Base-by-base conservation (phyloP, 108 stramenopile genomes). In the Nitzschia inconspicua region DNA sequence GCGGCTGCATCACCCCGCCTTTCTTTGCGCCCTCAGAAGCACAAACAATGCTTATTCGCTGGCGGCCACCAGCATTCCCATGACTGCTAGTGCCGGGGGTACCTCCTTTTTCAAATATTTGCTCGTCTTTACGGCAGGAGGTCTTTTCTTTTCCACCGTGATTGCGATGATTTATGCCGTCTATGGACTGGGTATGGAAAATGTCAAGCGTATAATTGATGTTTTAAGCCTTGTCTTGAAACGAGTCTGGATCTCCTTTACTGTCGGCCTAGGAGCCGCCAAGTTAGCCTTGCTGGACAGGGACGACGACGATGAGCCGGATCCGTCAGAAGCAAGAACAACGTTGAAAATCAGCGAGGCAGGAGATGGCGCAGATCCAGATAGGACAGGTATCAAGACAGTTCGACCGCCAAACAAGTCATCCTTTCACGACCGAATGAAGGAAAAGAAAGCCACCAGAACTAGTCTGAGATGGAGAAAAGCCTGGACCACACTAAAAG, bases 101-200 rank as follows among this genome's bases (percentile, higher is more conserved):
- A 16, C 11, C n/a, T 19, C 9, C 10, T 63, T 63, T 35, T 72
- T 73, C 8, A 60, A 68, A 40, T 28, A 68, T 13, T 24, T 68
- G 16, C 19, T 67, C 11, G 66, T 39, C 61, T 82, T 82, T 55
- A 46, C 68, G 7, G 35, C 65, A 13, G 81, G 81, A 8, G 81
- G 81, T 3, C 61, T 82, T 24, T 82, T 82, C 36, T 82, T 78
- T 65, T 73, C 77, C 50, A 79, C 81, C 0, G 70, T 75, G 8
- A 61, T 78, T 27, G 76, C 81, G 20, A 50, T 54, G 8, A 61
- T 76, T 36, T 50, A 66, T 24, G 77, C 77, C 3, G 43, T 52
- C 31, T 63, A 68, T 60, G 75, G 77, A 0, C 47, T 82, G 54
- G 81, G 81, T 32, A 69, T 44, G 63, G 75, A 82, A 51, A 82